phyloP scores from a whole-genome alignment of 2,329 filamentous ascomycete species.

The Fulvia fulva region DNA sequence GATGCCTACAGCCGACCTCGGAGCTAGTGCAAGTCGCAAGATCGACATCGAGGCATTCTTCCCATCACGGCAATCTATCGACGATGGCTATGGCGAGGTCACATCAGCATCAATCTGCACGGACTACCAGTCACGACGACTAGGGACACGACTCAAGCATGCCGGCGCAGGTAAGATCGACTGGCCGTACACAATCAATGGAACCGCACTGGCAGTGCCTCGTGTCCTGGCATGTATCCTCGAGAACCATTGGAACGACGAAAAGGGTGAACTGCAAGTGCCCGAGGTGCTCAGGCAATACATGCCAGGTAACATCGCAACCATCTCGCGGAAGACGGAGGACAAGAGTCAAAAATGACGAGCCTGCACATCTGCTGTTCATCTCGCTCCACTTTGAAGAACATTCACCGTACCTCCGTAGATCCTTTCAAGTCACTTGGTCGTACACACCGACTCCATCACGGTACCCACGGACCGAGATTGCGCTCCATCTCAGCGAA shows the following conservation, averaged over 20 bases:
- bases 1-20: slow-evolving; percentile 86
- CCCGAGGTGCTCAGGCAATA: slow-evolving; percentile 76
- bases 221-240: slow-evolving; percentile 82
- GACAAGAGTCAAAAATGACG: neutral
- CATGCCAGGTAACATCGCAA: slow-evolving; percentile 53
- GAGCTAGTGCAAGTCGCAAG: slow-evolving; percentile 81
- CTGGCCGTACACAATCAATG: slow-evolving; percentile 89
- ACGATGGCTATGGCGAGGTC: slow-evolving; percentile 86
- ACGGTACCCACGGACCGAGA: neutral
- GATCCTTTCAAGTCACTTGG: neutral
- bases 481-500: neutral
- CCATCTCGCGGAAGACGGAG: slow-evolving; percentile 2
- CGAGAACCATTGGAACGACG: slow-evolving; percentile 84
- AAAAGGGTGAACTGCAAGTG: slow-evolving; percentile 62
- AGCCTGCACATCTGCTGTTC: neutral
- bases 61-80: slow-evolving; percentile 65
- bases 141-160: slow-evolving; percentile 68
- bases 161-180: slow-evolving; percentile 50
- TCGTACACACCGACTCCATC: neutral
- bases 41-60: slow-evolving; percentile 93
- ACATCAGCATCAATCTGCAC: slow-evolving; percentile 88
- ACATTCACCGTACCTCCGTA: neutral
- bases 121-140: slow-evolving; percentile 83
- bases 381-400: neutral
- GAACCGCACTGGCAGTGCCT: slow-evolving; percentile 87